phyloP scores from a whole-genome alignment of 768 basidiomycete genomes.

The Leucosporidium scottii region DNA sequence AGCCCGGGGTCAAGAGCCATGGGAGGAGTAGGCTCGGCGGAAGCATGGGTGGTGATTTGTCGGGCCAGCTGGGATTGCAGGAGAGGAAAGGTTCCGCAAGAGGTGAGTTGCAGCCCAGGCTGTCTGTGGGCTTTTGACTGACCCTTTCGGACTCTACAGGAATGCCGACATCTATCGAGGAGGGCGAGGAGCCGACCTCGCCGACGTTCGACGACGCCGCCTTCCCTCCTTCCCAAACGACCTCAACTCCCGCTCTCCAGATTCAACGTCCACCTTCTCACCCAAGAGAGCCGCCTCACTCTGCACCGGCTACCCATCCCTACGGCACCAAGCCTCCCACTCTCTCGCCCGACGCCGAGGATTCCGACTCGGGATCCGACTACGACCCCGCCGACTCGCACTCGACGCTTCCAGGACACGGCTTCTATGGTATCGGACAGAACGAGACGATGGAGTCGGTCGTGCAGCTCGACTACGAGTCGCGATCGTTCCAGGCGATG shows the following conservation, averaged over 20 bases:
- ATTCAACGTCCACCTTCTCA: no score
- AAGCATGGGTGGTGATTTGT: conserved; percentile 4
- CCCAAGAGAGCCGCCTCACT: not conserved
- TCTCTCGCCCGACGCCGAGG: conserved; percentile 17
- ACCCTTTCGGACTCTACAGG: no score
- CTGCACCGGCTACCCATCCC: not conserved
- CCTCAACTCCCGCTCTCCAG: no score
- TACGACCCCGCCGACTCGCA: conserved; percentile 7
- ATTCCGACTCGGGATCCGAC: conserved; percentile 17
- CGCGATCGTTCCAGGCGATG: not conserved
- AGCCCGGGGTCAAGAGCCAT: conserved; percentile 1
- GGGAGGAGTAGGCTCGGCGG: conserved; percentile 16
- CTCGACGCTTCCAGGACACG: not conserved
- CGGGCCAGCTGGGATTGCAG: no score
- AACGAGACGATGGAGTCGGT: conserved; percentile 39
- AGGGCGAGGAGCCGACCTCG: no score
- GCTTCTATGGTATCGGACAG: conserved; percentile 28
- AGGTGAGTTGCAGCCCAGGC: no score
- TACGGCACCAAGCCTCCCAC: conserved; percentile 19
- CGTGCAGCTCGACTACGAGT: conserved; percentile 7
- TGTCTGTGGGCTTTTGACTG: no score
- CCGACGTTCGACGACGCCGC: no score
- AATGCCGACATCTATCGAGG: no score
- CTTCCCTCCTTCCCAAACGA: no score
- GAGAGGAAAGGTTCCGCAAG: no score